phyloP scores from a whole-genome alignment of 1,284 basidiomycete species.

The Ceratobasidium sp. region DNA sequence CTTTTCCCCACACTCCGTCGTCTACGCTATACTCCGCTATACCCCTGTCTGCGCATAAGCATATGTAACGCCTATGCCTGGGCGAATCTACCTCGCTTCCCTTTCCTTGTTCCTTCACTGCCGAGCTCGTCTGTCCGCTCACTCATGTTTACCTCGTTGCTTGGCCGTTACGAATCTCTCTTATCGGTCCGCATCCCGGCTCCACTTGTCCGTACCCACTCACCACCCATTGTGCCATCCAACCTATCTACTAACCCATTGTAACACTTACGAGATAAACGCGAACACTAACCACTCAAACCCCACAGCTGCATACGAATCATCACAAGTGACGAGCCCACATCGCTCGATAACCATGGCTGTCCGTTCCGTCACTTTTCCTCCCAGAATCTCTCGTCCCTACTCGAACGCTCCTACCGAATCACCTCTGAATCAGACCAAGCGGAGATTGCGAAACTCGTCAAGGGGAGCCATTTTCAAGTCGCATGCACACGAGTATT shows the following conservation, averaged over 20 bases:
- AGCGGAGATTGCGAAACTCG: slow-evolving; percentile 85
- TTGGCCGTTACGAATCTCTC: background rate
- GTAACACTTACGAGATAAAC: background rate
- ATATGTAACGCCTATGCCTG: slow-evolving; percentile 1
- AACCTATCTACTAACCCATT: background rate
- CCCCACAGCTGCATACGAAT: slow-evolving; percentile 86
- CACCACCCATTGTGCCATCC: background rate
- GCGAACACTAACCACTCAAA: background rate
- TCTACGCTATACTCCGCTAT: slow-evolving; percentile 23
- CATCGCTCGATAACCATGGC: slow-evolving; percentile 81
- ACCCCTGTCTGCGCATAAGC: slow-evolving; percentile 35
- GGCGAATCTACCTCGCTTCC: slow-evolving; percentile 16
- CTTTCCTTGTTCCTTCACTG: slow-evolving; percentile 46
- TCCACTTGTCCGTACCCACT: background rate
- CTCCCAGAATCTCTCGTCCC: slow-evolving; percentile 82
- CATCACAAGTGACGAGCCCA: slow-evolving; percentile 79
- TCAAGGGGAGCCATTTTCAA: slow-evolving; percentile 89
- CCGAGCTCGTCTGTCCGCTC: slow-evolving; percentile 4
- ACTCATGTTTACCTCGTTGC: slow-evolving; percentile 36
- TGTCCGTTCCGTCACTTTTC: slow-evolving; percentile 96
- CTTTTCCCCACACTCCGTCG: slow-evolving; percentile 24
- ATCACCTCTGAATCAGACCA: slow-evolving; percentile 70
- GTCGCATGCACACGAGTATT: slow-evolving; percentile 97
- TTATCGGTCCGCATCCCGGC: slow-evolving; percentile 17
- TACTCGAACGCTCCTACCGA: slow-evolving; percentile 76